These are phyloP conservation scores for Xylariaceae sp. DNA, from an alignment of 2,329 filamentous ascomycete genomes.

Conservation along the genomic window DNA sequence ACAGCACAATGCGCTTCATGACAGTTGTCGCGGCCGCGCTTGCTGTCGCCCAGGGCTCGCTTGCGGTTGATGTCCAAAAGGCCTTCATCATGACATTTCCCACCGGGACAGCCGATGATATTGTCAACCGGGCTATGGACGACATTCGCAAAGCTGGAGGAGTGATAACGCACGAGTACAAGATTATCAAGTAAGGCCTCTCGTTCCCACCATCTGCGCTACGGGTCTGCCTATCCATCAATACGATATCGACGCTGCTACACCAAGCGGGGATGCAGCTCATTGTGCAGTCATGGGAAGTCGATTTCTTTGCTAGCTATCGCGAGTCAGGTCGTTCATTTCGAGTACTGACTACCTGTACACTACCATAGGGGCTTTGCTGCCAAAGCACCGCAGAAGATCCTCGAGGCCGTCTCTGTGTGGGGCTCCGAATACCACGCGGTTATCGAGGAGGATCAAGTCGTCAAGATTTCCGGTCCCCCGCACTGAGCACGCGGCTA, in stretches of 20 bases:
- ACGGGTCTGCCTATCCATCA: too few species aligned
- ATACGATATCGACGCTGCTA: too few species aligned
- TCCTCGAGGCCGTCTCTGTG: constrained; percentile 61
- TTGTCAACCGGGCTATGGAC: constrained; percentile 67
- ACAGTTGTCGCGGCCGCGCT: constrained; percentile 49
- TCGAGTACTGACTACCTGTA: constrained; percentile 23
- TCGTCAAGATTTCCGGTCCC: constrained; percentile 44
- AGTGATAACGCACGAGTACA: constrained; percentile 72
- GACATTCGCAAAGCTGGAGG: constrained; percentile 66
- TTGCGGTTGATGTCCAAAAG: constrained; percentile 62
- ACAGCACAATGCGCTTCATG: constrained; percentile 57
- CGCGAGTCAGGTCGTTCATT: too few species aligned
- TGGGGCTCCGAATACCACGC: constrained; percentile 53
- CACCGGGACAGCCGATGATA: constrained; percentile 57
- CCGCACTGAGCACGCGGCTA: constrained; percentile 5
- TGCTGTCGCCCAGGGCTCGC: constrained; percentile 51
- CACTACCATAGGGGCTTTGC: constrained; percentile 74
- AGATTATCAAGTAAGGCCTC: constrained; percentile 55
- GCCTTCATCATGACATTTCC: constrained; percentile 76
- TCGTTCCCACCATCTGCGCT: too few species aligned
- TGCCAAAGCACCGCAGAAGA: constrained; percentile 63
- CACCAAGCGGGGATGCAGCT: too few species aligned
- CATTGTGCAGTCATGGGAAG: background rate
- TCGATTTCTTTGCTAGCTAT: too few species aligned
- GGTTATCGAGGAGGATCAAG: constrained; percentile 70